Conservation (phyloP, 2,329 filamentous ascomycete species). For the Plenodomus tracheiphilus region DNA sequence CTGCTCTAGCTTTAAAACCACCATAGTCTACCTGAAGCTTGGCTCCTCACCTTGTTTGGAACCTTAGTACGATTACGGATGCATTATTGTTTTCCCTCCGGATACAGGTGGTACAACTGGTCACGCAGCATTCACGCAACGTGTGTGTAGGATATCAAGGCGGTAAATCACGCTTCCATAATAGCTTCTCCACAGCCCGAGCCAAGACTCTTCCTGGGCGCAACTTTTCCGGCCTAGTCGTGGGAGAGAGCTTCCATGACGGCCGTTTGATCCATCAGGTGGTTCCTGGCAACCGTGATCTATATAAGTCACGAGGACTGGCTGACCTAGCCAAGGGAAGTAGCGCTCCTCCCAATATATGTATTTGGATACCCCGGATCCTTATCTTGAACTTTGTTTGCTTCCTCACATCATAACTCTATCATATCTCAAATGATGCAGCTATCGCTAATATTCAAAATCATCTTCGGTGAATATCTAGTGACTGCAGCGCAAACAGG, state of each 20-base stretch:
- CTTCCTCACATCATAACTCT: neutral
- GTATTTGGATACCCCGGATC: neutral
- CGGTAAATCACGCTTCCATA: neutral
- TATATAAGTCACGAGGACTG: neutral
- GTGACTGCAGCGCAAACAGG: constrained; percentile 10
- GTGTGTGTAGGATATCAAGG: neutral
- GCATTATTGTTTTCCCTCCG: neutral
- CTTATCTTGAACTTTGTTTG: neutral
- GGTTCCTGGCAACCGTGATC: neutral
- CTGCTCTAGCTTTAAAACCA: too few relatives aligned
- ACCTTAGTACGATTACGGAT: neutral
- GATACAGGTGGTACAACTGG: neutral
- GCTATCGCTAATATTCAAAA: constrained; percentile 20
- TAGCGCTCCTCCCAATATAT: neutral
- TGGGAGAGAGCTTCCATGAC: neutral
- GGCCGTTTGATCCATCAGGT: neutral
- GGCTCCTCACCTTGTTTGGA: neutral
- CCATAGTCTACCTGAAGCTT: neutral
- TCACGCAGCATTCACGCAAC: neutral
- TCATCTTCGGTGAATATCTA: constrained; percentile 11
- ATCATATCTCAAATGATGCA: constrained; percentile 18
- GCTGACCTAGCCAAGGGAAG: too few relatives aligned
- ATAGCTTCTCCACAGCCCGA: neutral
- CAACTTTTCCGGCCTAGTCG: neutral
- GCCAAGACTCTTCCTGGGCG: neutral